A percentile compares a stretch with the other conserved stretches of the same genome.
These are phyloP conservation scores for Tremella mesenterica DNA, from an alignment of 768 basidiomycete genomes.

Conservation along the genomic window DNA sequence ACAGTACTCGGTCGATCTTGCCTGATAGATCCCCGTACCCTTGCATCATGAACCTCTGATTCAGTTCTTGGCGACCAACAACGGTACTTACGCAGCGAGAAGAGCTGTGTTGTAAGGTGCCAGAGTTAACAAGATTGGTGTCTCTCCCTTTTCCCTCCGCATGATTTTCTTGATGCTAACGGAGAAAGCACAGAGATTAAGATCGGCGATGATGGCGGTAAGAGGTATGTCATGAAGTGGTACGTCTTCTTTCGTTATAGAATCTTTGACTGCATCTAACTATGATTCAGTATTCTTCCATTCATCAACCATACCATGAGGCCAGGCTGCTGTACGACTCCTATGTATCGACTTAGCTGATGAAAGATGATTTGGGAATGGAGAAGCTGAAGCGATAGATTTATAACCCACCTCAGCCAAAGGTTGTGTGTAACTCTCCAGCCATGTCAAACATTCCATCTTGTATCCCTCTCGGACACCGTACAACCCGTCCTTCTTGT, in stretches of 20 bases:
- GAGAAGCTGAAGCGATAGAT: background rate
- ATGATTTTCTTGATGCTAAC: background rate
- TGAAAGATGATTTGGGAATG: background rate
- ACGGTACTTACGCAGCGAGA: background rate
- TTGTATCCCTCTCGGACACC: background rate
- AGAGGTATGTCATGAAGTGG: background rate
- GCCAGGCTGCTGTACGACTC: background rate
- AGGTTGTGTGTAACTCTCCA: background rate
- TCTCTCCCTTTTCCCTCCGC: background rate
- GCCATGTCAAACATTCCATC: background rate
- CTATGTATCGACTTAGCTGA: background rate
- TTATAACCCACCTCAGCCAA: background rate
- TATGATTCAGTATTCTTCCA: background rate
- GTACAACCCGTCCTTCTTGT: conserved; percentile 4
- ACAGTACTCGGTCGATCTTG: background rate
- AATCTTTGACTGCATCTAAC: background rate
- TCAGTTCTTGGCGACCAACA: background rate
- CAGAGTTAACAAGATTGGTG: background rate
- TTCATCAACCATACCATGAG: background rate
- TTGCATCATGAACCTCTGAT: background rate
- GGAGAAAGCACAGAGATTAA: background rate
- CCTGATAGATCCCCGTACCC: background rate
- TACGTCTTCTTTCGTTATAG: background rate
- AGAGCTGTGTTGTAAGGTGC: background rate
- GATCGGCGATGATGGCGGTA: background rate